phyloP scores from a whole-genome alignment of 768 basidiomycete species.

The Xerocomellus chrysenteron region DNA sequence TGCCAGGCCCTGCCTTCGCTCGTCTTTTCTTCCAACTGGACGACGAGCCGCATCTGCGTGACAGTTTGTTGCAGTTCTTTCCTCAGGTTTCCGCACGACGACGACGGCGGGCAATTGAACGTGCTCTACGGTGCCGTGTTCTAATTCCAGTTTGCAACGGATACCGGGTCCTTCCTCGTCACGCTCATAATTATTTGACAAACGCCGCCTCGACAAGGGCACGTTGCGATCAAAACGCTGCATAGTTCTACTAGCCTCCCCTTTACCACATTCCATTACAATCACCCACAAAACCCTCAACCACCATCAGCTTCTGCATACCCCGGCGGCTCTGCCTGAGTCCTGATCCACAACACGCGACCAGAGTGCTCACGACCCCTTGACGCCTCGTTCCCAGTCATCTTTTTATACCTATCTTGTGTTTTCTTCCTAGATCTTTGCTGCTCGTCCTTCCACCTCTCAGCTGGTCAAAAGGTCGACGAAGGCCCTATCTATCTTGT shows the following conservation, averaged over 20 bases:
- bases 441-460: constrained; percentile 36
- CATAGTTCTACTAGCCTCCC: constrained; percentile 48
- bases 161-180: constrained; percentile 20
- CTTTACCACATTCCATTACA: constrained; percentile 55
- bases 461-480: constrained; percentile 39
- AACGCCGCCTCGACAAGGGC: constrained; percentile 58
- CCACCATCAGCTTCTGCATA: constrained; percentile 33
- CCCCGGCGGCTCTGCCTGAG: constrained; percentile 27
- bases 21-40: constrained; percentile 20
- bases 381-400: constrained; percentile 43
- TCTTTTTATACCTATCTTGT: constrained; percentile 60
- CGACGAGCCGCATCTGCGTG: constrained; percentile 19
- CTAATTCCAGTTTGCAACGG: constrained; percentile 20
- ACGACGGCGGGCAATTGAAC: constrained; percentile 17
- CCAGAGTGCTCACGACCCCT: constrained; percentile 54
- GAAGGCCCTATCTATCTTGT: constrained; percentile 38
- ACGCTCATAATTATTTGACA: constrained; percentile 42
- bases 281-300: constrained; percentile 38
- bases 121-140: constrained; percentile 20
- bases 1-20: background rate
- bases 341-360: constrained; percentile 39
- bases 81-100: constrained; percentile 10
- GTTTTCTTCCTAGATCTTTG: constrained; percentile 38
- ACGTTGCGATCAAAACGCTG: constrained; percentile 81
- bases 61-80: constrained; percentile 6